A percentile compares a stretch with the other conserved stretches of the same genome.
Conservation (phyloP, 2,329 filamentous ascomycete species). For the Diaporthe citri region DNA sequence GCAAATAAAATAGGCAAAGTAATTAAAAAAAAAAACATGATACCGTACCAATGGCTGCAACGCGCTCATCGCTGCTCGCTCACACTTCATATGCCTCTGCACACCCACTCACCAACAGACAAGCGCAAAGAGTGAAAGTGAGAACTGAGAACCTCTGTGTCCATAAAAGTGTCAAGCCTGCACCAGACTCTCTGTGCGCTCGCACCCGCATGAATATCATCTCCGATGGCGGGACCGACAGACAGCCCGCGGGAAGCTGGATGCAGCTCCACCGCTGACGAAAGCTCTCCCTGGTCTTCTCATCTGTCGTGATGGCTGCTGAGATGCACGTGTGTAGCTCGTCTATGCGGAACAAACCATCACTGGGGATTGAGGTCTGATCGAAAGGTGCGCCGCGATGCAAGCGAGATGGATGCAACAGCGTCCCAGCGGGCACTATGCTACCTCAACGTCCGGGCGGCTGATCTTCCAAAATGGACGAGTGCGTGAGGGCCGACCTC, state of each 20-base stretch:
- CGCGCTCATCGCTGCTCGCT: neutral
- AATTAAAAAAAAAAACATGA: constrained; percentile 11
- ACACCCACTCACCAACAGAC: neutral
- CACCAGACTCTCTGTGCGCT: neutral
- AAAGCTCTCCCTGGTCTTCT: neutral
- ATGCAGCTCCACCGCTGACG: neutral
- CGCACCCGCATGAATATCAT: constrained; percentile 24
- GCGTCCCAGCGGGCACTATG: constrained; percentile 3
- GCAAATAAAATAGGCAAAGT: constrained; percentile 3
- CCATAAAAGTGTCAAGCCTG: neutral
- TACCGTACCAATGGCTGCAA: constrained; percentile 21
- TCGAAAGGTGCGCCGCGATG: neutral
- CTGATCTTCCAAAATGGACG: constrained; percentile 5
- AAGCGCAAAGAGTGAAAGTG: neutral
- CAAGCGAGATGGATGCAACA: constrained; percentile 21
- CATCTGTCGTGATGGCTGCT: neutral
- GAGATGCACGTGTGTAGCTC: neutral
- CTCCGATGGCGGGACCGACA: constrained; percentile 29
- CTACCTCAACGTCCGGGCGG: constrained; percentile 13
- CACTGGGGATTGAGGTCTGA: neutral
- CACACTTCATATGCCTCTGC: neutral
- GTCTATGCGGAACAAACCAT: neutral
- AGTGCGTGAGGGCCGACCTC: neutral
- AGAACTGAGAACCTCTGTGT: neutral
- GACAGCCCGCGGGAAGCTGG: neutral